Evolutionary conservation across 306 rosid species (phyloP).

Genomic region (Macrotyloma uniflorum): DNA sequence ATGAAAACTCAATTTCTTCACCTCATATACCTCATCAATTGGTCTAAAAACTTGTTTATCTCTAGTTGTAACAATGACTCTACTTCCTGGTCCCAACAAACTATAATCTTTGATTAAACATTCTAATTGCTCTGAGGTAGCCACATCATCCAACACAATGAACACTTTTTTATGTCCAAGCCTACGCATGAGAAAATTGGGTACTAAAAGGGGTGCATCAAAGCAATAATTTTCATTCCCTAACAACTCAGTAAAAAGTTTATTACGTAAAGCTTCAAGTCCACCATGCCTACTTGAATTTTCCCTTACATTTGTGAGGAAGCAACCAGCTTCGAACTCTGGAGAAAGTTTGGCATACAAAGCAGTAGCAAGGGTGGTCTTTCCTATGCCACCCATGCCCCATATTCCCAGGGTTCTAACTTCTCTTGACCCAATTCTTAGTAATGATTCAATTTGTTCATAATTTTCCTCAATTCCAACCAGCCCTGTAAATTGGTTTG

Average conservation of each 20-base stretch:
- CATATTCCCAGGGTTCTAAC: conserved; percentile 29
- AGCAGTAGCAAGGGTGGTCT: too few species aligned
- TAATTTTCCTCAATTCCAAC: neutral
- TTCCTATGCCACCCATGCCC: conserved; percentile 25
- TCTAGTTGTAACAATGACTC: too few species aligned
- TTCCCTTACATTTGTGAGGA: neutral
- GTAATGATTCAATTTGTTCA: neutral
- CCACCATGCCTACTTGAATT: neutral
- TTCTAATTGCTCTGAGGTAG: neutral
- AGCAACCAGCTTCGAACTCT: neutral
- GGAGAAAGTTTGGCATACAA: too few species aligned
- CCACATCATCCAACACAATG: neutral
- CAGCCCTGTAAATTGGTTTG: neutral
- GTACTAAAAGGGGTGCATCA: neutral
- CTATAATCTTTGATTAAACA: neutral
- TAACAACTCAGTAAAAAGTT: neutral
- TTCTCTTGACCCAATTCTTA: neutral
- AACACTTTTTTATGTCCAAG: neutral
- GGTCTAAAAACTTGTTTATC: too few species aligned
- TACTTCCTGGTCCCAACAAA: too few species aligned
- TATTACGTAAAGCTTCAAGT: neutral
- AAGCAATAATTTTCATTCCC: neutral
- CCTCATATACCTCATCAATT: neutral
- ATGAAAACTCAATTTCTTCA: neutral
- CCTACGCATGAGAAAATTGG: neutral